These are phyloP conservation scores for Neovahlkampfia damariscottae DNA, from an alignment of 78 protist genomes.

Conservation along the genomic window DNA sequence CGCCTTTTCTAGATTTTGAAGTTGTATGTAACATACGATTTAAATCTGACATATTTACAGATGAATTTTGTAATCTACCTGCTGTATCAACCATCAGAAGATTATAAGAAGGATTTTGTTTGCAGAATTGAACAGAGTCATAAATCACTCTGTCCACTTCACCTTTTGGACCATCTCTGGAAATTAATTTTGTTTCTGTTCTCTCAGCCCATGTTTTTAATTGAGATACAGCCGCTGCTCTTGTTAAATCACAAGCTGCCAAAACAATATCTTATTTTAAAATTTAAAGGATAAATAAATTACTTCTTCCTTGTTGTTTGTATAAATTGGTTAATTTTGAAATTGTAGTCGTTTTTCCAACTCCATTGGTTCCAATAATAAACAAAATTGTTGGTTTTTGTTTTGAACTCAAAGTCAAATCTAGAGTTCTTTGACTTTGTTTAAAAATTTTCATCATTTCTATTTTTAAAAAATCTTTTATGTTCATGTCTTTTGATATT, in stretches of 20 bases:
- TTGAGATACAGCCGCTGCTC: not conserved
- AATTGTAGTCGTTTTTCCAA: conserved; percentile 51
- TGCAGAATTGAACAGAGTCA: not conserved
- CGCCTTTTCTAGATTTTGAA: not conserved
- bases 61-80: not conserved
- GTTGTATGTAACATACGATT: not conserved
- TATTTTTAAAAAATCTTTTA: not conserved
- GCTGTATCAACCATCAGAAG: conserved; percentile 1
- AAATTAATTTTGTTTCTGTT: not conserved
- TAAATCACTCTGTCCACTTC: not conserved
- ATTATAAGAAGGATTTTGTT: not conserved
- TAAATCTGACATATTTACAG: not conserved
- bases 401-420: not conserved
- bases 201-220: not conserved
- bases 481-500: not conserved
- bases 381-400: conserved; percentile 20
- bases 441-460: not conserved
- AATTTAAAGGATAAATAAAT: too few species aligned
- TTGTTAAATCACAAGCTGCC: not conserved
- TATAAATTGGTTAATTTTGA: conserved; percentile 30
- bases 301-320: not conserved
- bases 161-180: not conserved
- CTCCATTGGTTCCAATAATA: conserved; percentile 52
- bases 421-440: not conserved
- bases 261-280: too few species aligned